Conservation (phyloP, 768 basidiomycete species). For the Tulasnella sp. region DNA sequence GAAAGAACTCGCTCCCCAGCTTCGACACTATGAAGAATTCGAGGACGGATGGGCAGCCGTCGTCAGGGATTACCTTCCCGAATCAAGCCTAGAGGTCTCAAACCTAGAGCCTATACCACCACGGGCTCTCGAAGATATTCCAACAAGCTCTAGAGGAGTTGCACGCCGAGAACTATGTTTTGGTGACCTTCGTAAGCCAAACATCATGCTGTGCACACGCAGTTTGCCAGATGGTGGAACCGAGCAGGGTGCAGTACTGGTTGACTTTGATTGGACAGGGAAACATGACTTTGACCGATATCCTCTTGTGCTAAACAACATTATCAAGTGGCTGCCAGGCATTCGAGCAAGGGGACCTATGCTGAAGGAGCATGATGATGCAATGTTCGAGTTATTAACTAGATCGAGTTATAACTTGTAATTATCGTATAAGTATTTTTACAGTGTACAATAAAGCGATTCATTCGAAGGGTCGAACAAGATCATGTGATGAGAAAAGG, state of each 20-base stretch:
- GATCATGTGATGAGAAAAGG: no score
- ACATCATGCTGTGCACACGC: neutral
- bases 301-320: conserved; percentile 20
- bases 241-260: conserved; percentile 15
- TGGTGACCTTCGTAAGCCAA: neutral
- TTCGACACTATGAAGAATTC: neutral
- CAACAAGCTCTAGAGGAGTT: neutral
- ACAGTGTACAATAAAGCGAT: no score
- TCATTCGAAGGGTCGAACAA: no score
- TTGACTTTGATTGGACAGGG: conserved; percentile 27
- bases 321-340: conserved; percentile 21
- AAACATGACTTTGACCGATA: conserved; percentile 19
- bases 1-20: neutral
- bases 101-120: neutral
- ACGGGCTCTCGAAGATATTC: neutral
- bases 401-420: no score
- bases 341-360: conserved; percentile 19
- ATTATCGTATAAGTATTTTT: no score
- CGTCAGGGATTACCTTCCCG: neutral
- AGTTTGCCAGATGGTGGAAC: neutral
- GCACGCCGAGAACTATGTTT: neutral
- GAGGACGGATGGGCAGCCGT: conserved; percentile 1
- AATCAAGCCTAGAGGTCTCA: neutral
- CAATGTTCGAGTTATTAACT: conserved; percentile 21
- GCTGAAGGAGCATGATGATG: conserved; percentile 21